phyloP scores from a whole-genome alignment of 208 protist species.

The Trypanosoma scelopori region DNA sequence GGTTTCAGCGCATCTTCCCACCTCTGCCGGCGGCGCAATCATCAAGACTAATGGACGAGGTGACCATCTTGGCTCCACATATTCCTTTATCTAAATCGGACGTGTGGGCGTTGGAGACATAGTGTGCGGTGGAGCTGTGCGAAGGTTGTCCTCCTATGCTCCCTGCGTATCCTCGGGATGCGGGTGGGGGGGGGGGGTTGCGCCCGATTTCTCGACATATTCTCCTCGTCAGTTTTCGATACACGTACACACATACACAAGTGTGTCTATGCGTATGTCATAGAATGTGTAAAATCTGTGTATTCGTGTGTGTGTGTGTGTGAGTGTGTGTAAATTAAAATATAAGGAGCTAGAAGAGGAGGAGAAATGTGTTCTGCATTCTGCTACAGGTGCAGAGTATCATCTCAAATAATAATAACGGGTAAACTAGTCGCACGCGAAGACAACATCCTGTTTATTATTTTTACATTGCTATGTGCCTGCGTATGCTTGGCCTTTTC shows the following conservation, averaged over 20 bases:
- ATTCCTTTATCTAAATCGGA: constrained; percentile 27
- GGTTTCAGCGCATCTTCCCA: constrained; percentile 85
- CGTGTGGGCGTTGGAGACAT: constrained; percentile 32
- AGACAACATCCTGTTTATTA: not conserved
- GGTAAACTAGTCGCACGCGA: too few relatives aligned
- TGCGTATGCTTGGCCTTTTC: constrained; percentile 5
- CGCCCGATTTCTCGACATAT: not conserved
- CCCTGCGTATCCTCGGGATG: not conserved
- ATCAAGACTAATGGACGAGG: constrained; percentile 17
- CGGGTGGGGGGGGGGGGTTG: too few relatives aligned
- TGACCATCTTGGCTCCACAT: constrained; percentile 6
- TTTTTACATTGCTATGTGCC: constrained; percentile 16
- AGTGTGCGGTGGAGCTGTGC: not conserved
- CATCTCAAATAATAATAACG: too few relatives aligned
- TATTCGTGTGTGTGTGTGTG: constrained; percentile 4
- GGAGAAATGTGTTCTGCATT: not conserved
- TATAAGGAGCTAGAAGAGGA: not conserved
- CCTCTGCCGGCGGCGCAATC: constrained; percentile 18
- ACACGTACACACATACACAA: not conserved
- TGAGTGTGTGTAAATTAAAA: not conserved
- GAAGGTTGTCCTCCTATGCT: not conserved
- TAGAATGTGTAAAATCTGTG: constrained; percentile 2
- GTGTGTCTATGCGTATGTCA: too few relatives aligned
- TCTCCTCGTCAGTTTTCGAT: constrained; percentile 3
- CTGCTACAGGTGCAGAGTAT: not conserved